Conservation (phyloP, 2,329 filamentous ascomycete genomes). For the Biscogniauxia sp. region DNA sequence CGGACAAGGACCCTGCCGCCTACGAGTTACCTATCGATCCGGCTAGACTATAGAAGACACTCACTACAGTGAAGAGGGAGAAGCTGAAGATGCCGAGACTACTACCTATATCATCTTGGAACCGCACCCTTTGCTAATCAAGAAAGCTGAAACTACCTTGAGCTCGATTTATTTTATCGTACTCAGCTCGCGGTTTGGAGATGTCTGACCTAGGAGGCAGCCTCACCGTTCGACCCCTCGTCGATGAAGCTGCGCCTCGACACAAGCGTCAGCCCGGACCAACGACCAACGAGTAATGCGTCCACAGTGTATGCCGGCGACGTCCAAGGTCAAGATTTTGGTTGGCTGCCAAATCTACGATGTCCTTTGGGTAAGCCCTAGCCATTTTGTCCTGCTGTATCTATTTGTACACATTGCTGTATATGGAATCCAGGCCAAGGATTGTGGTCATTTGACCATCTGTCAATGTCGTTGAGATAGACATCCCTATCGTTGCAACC, state of each 20-base stretch:
- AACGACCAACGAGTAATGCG: constrained; percentile 14
- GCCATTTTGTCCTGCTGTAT: constrained; percentile 1
- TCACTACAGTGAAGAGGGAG: constrained; percentile 5
- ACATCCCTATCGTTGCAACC: neutral
- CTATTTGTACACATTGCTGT: neutral
- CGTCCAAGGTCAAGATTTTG: constrained; percentile 2
- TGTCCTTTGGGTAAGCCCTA: constrained; percentile 6
- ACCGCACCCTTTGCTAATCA: neutral
- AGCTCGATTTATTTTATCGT: neutral
- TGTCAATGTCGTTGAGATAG: neutral
- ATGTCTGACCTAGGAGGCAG: constrained; percentile 12
- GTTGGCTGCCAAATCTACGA: constrained; percentile 15
- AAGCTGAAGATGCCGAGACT: constrained; percentile 14
- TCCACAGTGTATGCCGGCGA: constrained; percentile 1
- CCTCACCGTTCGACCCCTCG: constrained; percentile 17
- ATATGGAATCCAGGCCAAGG: constrained; percentile 1
- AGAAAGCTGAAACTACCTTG: constrained; percentile 1
- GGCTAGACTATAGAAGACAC: constrained; percentile 12
- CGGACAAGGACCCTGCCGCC: neutral
- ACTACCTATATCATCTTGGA: constrained; percentile 4
- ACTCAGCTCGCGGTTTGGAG: constrained; percentile 3
- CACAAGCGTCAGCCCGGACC: constrained; percentile 12
- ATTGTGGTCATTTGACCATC: neutral
- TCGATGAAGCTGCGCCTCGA: constrained; percentile 16
- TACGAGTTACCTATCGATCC: constrained; percentile 12